Percentiles rank a stretch among this genome's conserved stretches.
Evolutionary conservation across 345 rosid species (phyloP).

Genomic region (Camelina laxa): DNA sequence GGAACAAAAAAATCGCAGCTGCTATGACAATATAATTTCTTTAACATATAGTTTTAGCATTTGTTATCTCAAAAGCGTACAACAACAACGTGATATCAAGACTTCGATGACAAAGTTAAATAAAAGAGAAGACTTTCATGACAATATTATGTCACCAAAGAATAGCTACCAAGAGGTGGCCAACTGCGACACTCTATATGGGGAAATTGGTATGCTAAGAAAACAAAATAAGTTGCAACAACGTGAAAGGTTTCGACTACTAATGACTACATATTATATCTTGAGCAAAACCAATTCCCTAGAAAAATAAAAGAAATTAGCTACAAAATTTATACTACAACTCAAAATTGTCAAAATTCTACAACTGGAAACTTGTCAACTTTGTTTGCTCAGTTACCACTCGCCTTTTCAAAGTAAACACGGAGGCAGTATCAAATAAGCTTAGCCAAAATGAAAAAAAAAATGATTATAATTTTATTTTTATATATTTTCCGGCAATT

Average conservation of each 20-base stretch:
- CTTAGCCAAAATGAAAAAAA: too few species aligned
- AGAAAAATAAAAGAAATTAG: background rate
- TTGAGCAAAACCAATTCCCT: background rate
- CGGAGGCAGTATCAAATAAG: too few species aligned
- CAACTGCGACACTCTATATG: background rate
- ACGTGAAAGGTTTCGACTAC: background rate
- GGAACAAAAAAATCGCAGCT: too few species aligned
- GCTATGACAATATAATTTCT: background rate
- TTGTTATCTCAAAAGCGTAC: background rate
- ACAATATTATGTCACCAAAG: background rate
- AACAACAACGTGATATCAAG: background rate
- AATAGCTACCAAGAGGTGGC: background rate
- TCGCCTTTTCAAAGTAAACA: background rate
- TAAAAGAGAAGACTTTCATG: background rate
- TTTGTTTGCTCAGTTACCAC: constrained; percentile 13
- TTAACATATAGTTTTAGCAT: background rate
- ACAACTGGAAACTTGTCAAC: constrained; percentile 15
- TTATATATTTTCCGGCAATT: too few species aligned
- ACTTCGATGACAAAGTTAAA: background rate
- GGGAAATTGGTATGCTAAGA: background rate
- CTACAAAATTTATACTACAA: background rate
- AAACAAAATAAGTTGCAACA: background rate
- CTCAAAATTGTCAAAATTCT: constrained; percentile 1
- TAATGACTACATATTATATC: background rate
- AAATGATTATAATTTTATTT: too few species aligned